phyloP scores from a whole-genome alignment of 2,329 filamentous ascomycete genomes.

The Trichophyton schoenleinii region DNA sequence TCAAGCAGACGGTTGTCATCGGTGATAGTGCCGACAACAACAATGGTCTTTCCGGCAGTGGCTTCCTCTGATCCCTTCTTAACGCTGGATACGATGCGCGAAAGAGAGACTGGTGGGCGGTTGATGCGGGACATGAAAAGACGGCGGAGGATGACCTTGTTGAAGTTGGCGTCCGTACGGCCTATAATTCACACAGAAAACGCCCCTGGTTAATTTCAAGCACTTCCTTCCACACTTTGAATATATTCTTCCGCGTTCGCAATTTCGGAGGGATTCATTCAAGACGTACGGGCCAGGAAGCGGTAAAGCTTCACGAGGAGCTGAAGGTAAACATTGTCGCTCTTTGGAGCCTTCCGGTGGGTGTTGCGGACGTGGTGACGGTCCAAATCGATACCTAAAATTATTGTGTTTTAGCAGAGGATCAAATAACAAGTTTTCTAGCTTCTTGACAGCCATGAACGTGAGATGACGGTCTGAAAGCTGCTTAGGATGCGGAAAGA shows the following conservation, averaged over 20 bases:
- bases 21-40: constrained; percentile 88
- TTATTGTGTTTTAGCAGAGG: neutral
- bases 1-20: constrained; percentile 91
- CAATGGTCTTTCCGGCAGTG: constrained; percentile 62
- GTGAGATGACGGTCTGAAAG: neutral
- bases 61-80: constrained; percentile 39
- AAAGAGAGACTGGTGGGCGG: constrained; percentile 87
- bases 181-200: constrained; percentile 38
- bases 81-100: constrained; percentile 63
- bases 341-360: constrained; percentile 93
- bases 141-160: constrained; percentile 94
- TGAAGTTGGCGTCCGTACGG: constrained; percentile 95
- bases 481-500: neutral
- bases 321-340: constrained; percentile 95
- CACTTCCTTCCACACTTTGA: constrained; percentile 8
- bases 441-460: neutral
- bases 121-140: constrained; percentile 99
- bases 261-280: neutral
- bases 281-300: constrained; percentile 78
- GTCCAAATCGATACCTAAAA: constrained; percentile 44
- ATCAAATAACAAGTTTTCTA: neutral
- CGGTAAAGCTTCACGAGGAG: constrained; percentile 96
- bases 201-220: constrained; percentile 6
- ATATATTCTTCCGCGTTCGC: neutral
- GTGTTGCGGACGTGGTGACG: constrained; percentile 51